phyloP scores from a whole-genome alignment of 129 eudicot species.

The Oenanthe sinensis region DNA sequence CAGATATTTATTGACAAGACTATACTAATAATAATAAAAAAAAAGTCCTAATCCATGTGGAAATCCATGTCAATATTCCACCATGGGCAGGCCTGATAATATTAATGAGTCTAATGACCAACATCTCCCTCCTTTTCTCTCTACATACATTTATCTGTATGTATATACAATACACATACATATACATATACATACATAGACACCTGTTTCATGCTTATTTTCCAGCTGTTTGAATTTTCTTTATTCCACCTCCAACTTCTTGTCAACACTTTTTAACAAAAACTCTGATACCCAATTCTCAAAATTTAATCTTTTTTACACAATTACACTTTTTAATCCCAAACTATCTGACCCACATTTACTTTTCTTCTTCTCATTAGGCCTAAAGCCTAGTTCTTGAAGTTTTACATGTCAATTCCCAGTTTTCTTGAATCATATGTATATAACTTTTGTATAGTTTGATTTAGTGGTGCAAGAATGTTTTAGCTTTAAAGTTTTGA shows the following conservation, averaged over 20 bases:
- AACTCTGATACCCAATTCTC: background rate
- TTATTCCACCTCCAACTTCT: background rate
- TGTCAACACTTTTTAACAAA: background rate
- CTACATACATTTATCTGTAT: background rate
- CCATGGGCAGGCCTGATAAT: background rate
- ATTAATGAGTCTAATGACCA: background rate
- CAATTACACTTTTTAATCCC: background rate
- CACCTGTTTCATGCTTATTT: conserved; percentile 8
- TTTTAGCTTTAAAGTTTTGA: background rate
- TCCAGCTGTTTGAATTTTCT: background rate
- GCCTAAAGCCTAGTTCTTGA: background rate
- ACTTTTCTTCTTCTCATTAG: background rate
- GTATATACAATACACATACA: background rate
- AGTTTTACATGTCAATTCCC: background rate
- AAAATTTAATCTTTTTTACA: background rate
- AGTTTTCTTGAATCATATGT: background rate
- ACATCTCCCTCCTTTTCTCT: background rate
- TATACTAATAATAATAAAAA: no score
- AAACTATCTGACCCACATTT: background rate
- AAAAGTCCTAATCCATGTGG: no score
- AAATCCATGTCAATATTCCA: background rate
- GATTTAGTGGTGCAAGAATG: background rate
- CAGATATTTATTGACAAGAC: no score
- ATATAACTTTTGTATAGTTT: background rate
- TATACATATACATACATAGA: background rate